phyloP scores from a whole-genome alignment of 331 rosid species.

The Rhamnella rubrinervis region DNA sequence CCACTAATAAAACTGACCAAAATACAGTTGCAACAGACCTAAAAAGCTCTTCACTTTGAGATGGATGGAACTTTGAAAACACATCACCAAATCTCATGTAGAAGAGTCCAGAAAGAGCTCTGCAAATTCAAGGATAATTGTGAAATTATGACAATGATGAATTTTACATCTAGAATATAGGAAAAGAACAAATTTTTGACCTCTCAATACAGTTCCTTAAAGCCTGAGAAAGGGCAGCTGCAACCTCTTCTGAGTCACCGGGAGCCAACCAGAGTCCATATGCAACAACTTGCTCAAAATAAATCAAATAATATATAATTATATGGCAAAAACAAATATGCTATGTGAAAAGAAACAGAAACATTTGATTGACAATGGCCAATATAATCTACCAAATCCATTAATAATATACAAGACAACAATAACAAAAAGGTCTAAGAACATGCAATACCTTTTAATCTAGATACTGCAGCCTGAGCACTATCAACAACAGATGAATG shows the following conservation, averaged over 20 bases:
- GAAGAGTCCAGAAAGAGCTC: constrained; percentile 67
- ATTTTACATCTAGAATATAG: constrained; percentile 20
- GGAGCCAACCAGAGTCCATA: constrained; percentile 94
- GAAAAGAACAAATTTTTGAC: constrained; percentile 31
- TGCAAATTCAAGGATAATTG: constrained; percentile 41
- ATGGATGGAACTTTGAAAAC: constrained; percentile 70
- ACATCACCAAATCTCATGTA: constrained; percentile 96
- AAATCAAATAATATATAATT: constrained; percentile 26
- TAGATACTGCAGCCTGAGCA: constrained; percentile 74
- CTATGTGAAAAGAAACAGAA: not conserved
- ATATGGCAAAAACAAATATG: not conserved
- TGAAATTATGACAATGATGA: constrained; percentile 29
- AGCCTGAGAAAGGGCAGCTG: constrained; percentile 94
- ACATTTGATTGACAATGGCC: not conserved
- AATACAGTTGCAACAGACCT: constrained; percentile 47
- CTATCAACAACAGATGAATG: constrained; percentile 69
- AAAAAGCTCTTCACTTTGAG: constrained; percentile 74
- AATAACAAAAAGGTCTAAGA: constrained; percentile 13
- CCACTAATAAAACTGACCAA: constrained; percentile 3
- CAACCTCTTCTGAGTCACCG: constrained; percentile 97
- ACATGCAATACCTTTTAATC: constrained; percentile 66
- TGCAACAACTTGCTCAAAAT: constrained; percentile 63
- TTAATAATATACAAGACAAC: not conserved
- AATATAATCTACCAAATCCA: not conserved
- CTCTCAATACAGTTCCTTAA: constrained; percentile 84